Base-by-base conservation (phyloP, 768 basidiomycete species). In the Phylloporus sp. region DNA sequence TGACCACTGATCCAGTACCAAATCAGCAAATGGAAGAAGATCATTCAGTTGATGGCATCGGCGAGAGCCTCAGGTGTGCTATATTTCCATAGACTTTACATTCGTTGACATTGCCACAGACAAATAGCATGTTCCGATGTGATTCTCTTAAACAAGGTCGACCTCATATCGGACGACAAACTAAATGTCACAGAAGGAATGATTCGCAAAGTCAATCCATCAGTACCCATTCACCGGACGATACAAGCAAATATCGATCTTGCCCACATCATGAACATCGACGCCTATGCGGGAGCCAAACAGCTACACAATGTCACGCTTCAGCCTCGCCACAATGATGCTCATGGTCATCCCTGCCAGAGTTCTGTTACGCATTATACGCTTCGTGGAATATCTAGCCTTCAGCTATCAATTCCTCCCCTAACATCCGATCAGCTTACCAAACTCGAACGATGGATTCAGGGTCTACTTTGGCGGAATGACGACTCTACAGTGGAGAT, bases 81-180 rank as follows among this genome's bases (percentile, higher is more conserved):
- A n/a, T 7, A 23, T 14, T 37, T 29, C 42, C 21, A 24, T 4
- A 6, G 24, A 32, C 6, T 4, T 26, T 26, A 24, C 15, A 1
- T 22, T n/a, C 18, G 7, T 32, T 45, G 29, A 47, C 21, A 48
- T 38, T 18, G 43, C 6, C 28, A n/a, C 58, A 96, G 94, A 43
- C 96, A 99, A 73, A 85, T 98, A 38, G 95, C 90, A 1, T 85
- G 83, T 29, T 84, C 95, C 21, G 96, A 99, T 60, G 84, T 95
- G 21, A 76, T 98, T 29, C 67, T 99, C 22, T 69, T 99, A 23
- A 99, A 99, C 74, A 99, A 99, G 72, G 71, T 74, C 22, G 95
- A 97, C 58, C 71, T 97, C 9, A 82, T 81, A 15, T 59, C 75
- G 1, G 50, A 74, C 1, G 64, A 69, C 6, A 68, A 70, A 18